Base-by-base conservation (phyloP, 192 early-diverging fungal species). In the Chytriomyces hyalinus region DNA sequence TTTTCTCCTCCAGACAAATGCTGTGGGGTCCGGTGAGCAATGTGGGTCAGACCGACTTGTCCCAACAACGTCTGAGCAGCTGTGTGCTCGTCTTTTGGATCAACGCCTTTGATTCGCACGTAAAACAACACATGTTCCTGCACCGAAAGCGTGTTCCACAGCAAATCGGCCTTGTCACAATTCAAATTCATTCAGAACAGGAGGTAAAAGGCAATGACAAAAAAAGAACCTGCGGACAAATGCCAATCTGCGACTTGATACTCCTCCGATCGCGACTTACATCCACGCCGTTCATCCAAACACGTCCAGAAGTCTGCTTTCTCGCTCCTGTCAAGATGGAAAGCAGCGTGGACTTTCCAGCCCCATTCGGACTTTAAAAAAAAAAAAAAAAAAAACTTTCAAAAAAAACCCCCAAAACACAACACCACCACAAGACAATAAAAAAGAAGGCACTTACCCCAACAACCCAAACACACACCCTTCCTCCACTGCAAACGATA, bases 1-100 rank as follows among this genome's bases (percentile, higher is more conserved):
- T 93, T 94, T 82, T 93, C 92, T 63, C 92, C 93, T 49, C 93
- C 93, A 76, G 85, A 88, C 36, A 93, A 78, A 1, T 90, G 87
- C 71, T 91, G 90, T 47, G 86, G 77, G 28, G 89, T 61, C 20
- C 91, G 83, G 48, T 86, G 68, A 62, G 81, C 82, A 36, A 93
- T 90, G 28, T 82, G 77, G 47, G 87, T 65, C 6, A 94, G 81
- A 15, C 84, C 73, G 4, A 93, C 90, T 5, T 83, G 81, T 9
- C 70, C 50, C 76, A 94, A 22, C 0, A 86, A 78, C 9, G 76
- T 44, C 36, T 81, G 44, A 11, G 89, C 87, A 1, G 82, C 88
- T 36, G 70, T 74, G 22, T 76, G 44, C 61, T 92, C 90, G 20
- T 89, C 74, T 1, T 67, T 44, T 3, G 78, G 70, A 9, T 73